Evolutionary conservation across 2,329 filamentous ascomycete species (phyloP).

Genomic region (Verticillium dahliae): DNA sequence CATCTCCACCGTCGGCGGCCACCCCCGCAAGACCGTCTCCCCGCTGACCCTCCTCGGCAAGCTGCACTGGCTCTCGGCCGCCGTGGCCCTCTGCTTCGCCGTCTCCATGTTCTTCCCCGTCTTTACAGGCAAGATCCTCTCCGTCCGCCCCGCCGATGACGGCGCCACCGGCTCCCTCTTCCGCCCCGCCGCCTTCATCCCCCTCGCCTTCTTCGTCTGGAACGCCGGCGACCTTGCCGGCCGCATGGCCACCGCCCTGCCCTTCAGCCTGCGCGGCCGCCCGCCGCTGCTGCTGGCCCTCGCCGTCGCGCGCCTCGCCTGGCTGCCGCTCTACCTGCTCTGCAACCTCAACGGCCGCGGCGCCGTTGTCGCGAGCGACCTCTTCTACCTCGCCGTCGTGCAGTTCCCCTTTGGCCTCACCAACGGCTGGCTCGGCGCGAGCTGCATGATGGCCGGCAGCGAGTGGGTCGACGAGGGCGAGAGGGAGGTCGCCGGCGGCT

Average conservation of each 20-base stretch:
- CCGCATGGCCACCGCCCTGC: conserved; percentile 59
- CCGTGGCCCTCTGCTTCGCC: conserved; percentile 74
- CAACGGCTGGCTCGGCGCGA: conserved; percentile 82
- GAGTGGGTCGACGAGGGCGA: conserved; percentile 79
- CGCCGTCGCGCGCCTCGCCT: conserved; percentile 57
- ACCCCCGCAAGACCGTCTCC: conserved; percentile 40
- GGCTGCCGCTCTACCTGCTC: conserved; percentile 79
- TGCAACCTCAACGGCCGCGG: conserved; percentile 82
- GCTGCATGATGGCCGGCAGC: conserved; percentile 84
- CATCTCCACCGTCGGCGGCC: conserved; percentile 46
- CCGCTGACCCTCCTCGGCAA: conserved; percentile 66
- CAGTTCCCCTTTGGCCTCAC: conserved; percentile 78
- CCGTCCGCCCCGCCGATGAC: conserved; percentile 21
- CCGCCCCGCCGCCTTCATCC: conserved; percentile 74
- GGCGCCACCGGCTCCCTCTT: conserved; percentile 43
- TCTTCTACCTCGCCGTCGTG: conserved; percentile 80
- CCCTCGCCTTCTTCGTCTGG: conserved; percentile 87
- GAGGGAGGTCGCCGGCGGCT: conserved; percentile 81
- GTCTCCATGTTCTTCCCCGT: conserved; percentile 94
- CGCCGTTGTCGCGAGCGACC: conserved; percentile 68
- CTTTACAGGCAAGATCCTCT: conserved; percentile 65
- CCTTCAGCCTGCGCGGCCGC: conserved; percentile 48
- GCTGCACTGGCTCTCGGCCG: conserved; percentile 69
- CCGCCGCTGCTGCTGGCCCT: conserved; percentile 64
- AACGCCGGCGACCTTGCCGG: conserved; percentile 82